Percentiles rank a stretch among this genome's conserved stretches.
phyloP scores from a whole-genome alignment of 2,329 filamentous ascomycete species.

The Fonsecaea nubica region DNA sequence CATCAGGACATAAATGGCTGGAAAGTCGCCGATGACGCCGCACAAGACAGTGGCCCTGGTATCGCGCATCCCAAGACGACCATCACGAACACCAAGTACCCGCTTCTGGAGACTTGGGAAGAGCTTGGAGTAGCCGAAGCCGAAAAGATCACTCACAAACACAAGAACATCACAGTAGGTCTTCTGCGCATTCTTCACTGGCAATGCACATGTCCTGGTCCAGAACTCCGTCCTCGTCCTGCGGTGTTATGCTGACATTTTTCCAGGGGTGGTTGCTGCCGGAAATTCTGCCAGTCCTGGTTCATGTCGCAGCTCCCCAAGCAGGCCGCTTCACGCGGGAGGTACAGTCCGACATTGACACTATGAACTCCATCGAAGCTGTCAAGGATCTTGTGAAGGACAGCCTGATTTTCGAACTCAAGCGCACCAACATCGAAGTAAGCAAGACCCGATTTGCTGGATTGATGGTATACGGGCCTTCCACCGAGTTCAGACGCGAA shows the following conservation, averaged over 20 bases:
- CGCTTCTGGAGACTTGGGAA: conserved; percentile 22
- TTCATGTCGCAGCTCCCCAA: conserved; percentile 20
- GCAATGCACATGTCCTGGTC: not conserved
- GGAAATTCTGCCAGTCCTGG: conserved; percentile 15
- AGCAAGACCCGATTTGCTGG: conserved; percentile 17
- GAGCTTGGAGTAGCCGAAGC: conserved; percentile 12
- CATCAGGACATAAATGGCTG: not conserved
- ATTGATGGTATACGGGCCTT: conserved; percentile 21
- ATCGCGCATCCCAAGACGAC: not conserved
- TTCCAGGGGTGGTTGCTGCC: conserved; percentile 12
- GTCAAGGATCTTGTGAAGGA: conserved; percentile 23
- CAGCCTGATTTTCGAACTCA: conserved; percentile 18
- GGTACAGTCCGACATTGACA: conserved; percentile 21
- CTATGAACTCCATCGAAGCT: conserved; percentile 24
- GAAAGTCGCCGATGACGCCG: not conserved
- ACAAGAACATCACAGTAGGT: conserved; percentile 7
- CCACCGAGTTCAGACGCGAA: conserved; percentile 16
- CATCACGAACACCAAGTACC: conserved; percentile 14
- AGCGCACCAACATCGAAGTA: conserved; percentile 14
- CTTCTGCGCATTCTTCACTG: not conserved
- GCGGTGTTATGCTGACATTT: not conserved
- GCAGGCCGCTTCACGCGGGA: conserved; percentile 24
- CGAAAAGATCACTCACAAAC: conserved; percentile 1
- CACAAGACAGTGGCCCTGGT: not conserved
- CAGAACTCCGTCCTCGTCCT: not conserved